Conservation (phyloP, 805 yeast species). For the Saccharomycopsis microspora region DNA sequence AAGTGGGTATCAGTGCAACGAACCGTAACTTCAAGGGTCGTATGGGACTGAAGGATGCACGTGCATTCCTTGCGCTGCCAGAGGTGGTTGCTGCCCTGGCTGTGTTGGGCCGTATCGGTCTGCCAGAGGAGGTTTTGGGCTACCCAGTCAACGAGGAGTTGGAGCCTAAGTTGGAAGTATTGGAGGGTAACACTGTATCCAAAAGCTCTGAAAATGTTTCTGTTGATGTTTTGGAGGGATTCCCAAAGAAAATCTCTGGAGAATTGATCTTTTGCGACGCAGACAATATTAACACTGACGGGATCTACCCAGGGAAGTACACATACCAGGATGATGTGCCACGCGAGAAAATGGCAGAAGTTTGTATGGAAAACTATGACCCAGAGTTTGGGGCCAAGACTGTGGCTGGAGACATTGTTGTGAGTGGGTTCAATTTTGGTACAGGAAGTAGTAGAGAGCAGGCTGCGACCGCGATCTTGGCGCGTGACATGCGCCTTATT, state of each 20-base stretch:
- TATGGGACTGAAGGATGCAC: conserved; percentile 96
- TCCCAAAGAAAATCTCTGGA: conserved; percentile 83
- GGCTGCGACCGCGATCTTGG: conserved; percentile 96
- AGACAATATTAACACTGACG: conserved; percentile 94
- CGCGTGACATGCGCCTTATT: conserved; percentile 84
- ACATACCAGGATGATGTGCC: conserved; percentile 97
- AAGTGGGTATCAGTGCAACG: conserved; percentile 96
- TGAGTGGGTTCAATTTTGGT: conserved; percentile 93
- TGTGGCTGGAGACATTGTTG: conserved; percentile 76
- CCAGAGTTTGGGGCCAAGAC: conserved; percentile 76
- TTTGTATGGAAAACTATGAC: conserved; percentile 98
- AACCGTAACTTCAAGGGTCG: conserved; percentile 98
- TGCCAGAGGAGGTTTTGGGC: conserved; percentile 79
- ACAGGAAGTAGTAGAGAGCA: conserved; percentile 98
- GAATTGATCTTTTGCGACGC: conserved; percentile 94
- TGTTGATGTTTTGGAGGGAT: conserved; percentile 77
- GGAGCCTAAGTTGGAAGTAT: conserved; percentile 13
- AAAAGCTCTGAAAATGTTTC: conserved; percentile 25
- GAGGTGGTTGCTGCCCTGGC: conserved; percentile 99
- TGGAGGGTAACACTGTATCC: conserved; percentile 23
- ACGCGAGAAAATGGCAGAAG: conserved; percentile 93
- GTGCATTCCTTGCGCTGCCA: conserved; percentile 93
- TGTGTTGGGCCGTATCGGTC: conserved; percentile 84
- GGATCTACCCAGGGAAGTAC: conserved; percentile 97
- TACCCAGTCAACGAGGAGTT: conserved; percentile 19